Base-by-base conservation (phyloP, 169 alveolate genomes). In the Cystoisospora suis region DNA sequence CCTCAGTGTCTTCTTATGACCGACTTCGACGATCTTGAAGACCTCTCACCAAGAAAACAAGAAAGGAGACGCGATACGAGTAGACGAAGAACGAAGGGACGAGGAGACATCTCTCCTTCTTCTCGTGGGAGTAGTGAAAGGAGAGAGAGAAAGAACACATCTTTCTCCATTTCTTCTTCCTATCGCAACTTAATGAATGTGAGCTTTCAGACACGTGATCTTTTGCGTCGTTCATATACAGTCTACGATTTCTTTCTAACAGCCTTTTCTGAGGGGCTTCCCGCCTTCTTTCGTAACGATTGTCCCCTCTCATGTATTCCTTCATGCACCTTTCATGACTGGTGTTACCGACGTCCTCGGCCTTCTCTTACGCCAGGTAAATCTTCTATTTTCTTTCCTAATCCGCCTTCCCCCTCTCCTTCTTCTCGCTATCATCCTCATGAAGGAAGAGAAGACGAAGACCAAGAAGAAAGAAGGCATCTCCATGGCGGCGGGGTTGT, bases 201-300 rank as follows among this genome's bases (percentile, higher is more conserved):
- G 34, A 34, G 46, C 12, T 81, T 81, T 53, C 12, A 38, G 42
- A 65, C 89, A 45, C 80, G 89, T 7, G 89, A 83, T 29, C n/a
- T 83, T 23, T 29, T 44, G 80, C 79, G 89, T 23, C 79, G 89
- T 44, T 83, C 89, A 6, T 83, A 83, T 61, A 83, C 89, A 6
- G 89, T 83, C 45, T 83, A 83, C 61, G 89, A 83, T 80, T 83
- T 83, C 44, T 38, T 83, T 36, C 42, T 83, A 4, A 49, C 89
- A 40, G 20, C 72, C 45, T 59, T 83, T 20, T 61, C 79, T 12
- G 89, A 83, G 47, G 89, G 89, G 17, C 56, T 83, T 7, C 70
- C 89, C 15, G 81, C 89, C 23, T 83, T 58, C 61, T 83, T 83
- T 53, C 79, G 79, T 1, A 45, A 61, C 42, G 89, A 83, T 45